Percentiles rank a stretch among this genome's conserved stretches.
Evolutionary conservation across 148 eudicot species (phyloP).

Genomic region (Spergularia bocconei): DNA sequence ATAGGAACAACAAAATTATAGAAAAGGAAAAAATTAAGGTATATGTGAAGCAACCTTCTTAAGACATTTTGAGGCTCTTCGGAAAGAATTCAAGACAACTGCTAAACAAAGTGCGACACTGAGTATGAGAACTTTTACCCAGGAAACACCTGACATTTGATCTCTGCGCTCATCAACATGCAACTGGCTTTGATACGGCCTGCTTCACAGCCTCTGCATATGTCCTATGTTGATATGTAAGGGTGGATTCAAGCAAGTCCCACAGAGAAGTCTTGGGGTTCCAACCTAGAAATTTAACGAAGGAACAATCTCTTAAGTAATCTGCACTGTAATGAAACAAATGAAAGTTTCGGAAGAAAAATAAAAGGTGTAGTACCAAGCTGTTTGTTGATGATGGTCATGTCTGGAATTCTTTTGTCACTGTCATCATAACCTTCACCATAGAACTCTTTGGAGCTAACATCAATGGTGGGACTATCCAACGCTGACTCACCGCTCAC

Average conservation of each 20-base stretch:
- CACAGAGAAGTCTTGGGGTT: slow-evolving; percentile 97
- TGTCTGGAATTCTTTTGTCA: slow-evolving; percentile 97
- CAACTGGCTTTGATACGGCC: slow-evolving; percentile 63
- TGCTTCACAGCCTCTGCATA: slow-evolving; percentile 91
- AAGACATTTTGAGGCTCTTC: slow-evolving; percentile 23
- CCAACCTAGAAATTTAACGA: slow-evolving; percentile 52
- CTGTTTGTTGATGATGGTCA: slow-evolving; percentile 95
- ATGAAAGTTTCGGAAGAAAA: neutral
- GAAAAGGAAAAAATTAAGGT: slow-evolving; percentile 23
- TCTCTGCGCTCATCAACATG: slow-evolving; percentile 37
- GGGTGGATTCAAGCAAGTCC: slow-evolving; percentile 98
- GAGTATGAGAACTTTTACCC: slow-evolving; percentile 12
- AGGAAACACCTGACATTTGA: neutral
- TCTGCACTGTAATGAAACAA: neutral
- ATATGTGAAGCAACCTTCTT: slow-evolving; percentile 31
- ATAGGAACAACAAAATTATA: slow-evolving; percentile 2
- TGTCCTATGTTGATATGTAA: slow-evolving; percentile 96
- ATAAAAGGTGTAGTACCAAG: slow-evolving; percentile 51
- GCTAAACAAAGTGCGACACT: slow-evolving; percentile 21
- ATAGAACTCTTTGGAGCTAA: slow-evolving; percentile 91
- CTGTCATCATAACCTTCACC: slow-evolving; percentile 98
- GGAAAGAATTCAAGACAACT: slow-evolving; percentile 31
- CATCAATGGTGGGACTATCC: slow-evolving; percentile 77
- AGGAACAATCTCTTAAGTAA: neutral
- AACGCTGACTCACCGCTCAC: slow-evolving; percentile 74